Base-by-base conservation (phyloP, 2,329 filamentous ascomycete genomes). In the Penicillium sp. region DNA sequence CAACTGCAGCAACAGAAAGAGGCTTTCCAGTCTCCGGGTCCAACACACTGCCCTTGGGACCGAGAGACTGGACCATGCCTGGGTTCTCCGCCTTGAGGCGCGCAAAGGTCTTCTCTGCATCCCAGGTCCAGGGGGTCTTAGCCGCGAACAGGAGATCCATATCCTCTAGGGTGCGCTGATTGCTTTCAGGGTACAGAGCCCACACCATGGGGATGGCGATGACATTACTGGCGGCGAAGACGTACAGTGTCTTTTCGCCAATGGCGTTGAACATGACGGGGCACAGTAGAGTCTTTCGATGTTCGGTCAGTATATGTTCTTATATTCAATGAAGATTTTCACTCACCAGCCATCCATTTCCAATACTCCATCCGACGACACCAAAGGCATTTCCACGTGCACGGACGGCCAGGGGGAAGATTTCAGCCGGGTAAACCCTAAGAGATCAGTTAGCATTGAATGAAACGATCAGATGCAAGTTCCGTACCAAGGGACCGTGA, bases 321-420 rank as follows among this genome's bases (percentile, higher is more conserved):
- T 4, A 56, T 56, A 69, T 68, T 33, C 67, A 21, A 21, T 2
- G 60, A 72, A 41, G 71, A 47, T 35, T 45, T 45, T 13, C 13
- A 68, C 75, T 67, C 59, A 79, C 76, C 62, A 83, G 71, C 85
- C 86, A 89, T 17, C 87, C 88, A 62, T 90, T 90, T 0, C 89
- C 89, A 50, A 91, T 89, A 15, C 81, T 84, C 89, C 89, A 92
- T 0, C 89, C 89, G 0, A 90, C 83, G 0, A 91, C 88, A 21
- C 89, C 88, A 82, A 85, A 91, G 0, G 89, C 87, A 59, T 91
- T 91, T 6, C 89, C 89, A 64, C 88, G 87, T 1, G 89, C 89
- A 23, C 89, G 82, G 0, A 90, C 82, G 59, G 88, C 82, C 0
- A 90, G 74, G 0, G 89, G 88, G 66, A 90, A 91, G 56, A 91